Evolutionary conservation across 2,329 filamentous ascomycete genomes (phyloP), one percentile per base, ranked within the genome.

Genomic region (Pseudogymnoascus sp.): DNA sequence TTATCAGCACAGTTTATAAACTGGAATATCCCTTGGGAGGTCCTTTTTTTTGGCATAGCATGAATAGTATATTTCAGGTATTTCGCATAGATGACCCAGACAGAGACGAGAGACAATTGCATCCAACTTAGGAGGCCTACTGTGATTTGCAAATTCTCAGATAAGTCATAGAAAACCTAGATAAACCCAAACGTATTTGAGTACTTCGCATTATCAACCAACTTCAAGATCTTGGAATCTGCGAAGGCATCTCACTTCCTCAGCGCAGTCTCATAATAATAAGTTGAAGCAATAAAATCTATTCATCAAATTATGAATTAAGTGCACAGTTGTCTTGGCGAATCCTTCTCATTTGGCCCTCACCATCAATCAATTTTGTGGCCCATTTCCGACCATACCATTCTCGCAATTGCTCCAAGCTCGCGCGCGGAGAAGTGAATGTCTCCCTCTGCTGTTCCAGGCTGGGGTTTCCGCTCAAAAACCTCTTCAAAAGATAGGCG

Each of bases 161-260:
- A 36, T 36, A 36, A 44, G 40, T 23, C 40, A 44, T 44, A 10
- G 40, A 44, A 44, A 10, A 23, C 18, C 40, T 44, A 4, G 40
- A 44, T 44, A 44, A 18, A 44, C 18, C 40, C 12, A 10, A 44
- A 1, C 40, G 40, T 4, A 44, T 44, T 44, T 10, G 11, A 21
- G 1, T 44, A 44, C 40, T 44, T 44, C 40, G 18, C 59, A 68
- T 63, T 38, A 62, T 68, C 63, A 64, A 68, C 59, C 63, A 63
- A 53, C 64, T 68, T 12, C 66, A 63, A 14, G 64, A 66, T 25
- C 59, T 66, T 50, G 60, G 63, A 36, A 62, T 68, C 56, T 23
- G 60, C 18, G 46, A 68, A 59, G 53, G 65, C 63, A 64, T 68
- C n/a, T 40, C 65, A 38, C 66, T 68, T 34, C 67, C 67, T 44